Evolutionary conservation across 2,329 filamentous ascomycete genomes (phyloP).

Genomic region (Phyllosticta paracitricarpa): DNA sequence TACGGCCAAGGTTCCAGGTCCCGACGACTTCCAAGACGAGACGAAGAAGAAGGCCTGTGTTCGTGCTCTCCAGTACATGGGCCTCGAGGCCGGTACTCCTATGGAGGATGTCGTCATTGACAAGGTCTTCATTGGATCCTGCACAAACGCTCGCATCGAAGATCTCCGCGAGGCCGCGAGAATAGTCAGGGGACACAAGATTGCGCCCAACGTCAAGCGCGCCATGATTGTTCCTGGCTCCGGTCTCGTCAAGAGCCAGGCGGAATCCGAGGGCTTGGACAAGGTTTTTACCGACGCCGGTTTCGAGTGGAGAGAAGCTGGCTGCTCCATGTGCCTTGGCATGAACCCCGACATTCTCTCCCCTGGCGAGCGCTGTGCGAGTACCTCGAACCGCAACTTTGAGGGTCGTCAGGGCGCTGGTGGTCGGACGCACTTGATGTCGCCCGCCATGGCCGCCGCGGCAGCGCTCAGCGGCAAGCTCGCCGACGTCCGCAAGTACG

Average conservation of each 20-base stretch:
- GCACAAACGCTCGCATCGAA: slow-evolving; percentile 95
- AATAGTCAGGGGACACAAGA: slow-evolving; percentile 77
- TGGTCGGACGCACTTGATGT: slow-evolving; percentile 91
- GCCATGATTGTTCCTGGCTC: slow-evolving; percentile 96
- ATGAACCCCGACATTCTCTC: slow-evolving; percentile 98
- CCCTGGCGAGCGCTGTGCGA: slow-evolving; percentile 85
- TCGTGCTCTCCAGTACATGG: slow-evolving; percentile 93
- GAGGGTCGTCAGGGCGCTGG: slow-evolving; percentile 90
- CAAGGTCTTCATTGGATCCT: slow-evolving; percentile 97
- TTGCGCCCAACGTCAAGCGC: slow-evolving; percentile 80
- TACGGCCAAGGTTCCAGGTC: slow-evolving; percentile 79
- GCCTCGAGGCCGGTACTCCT: slow-evolving; percentile 69
- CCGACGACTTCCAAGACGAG: slow-evolving; percentile 73
- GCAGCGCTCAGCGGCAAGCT: slow-evolving; percentile 85
- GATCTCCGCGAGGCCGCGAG: slow-evolving; percentile 81
- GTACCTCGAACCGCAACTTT: slow-evolving; percentile 94
- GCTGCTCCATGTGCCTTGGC: slow-evolving; percentile 97
- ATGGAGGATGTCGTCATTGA: slow-evolving; percentile 90
- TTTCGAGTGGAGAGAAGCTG: slow-evolving; percentile 96
- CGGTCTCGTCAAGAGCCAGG: slow-evolving; percentile 84
- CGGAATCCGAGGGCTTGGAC: slow-evolving; percentile 84
- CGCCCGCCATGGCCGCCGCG: slow-evolving; percentile 90
- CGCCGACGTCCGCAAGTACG: slow-evolving; percentile 76
- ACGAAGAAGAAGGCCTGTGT: slow-evolving; percentile 70
- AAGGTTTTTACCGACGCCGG: slow-evolving; percentile 86